A percentile compares a stretch with the other conserved stretches of the same genome.
Conservation (phyloP, 169 alveolate species). For the Plasmodium gonderi region DNA sequence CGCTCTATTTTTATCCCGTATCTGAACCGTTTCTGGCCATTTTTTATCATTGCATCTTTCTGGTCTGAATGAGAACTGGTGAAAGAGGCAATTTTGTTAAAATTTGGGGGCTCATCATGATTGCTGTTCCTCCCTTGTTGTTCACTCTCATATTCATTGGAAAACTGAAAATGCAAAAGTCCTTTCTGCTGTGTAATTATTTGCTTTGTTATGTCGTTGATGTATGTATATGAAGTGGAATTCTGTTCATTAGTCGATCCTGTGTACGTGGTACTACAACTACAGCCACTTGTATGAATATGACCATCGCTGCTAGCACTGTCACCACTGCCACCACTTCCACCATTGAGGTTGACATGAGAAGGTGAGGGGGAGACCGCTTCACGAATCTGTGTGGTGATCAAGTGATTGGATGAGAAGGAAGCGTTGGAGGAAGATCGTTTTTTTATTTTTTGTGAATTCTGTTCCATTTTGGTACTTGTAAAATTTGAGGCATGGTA, state of each 20-base stretch:
- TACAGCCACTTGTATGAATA: too few species aligned
- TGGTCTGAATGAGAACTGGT: neutral
- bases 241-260: neutral
- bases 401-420: too few species aligned
- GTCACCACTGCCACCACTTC: neutral
- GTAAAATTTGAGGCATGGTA: neutral
- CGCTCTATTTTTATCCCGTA: conserved; percentile 13
- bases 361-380: too few species aligned
- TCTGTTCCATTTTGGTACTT: neutral
- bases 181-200: conserved; percentile 33
- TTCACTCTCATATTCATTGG: neutral
- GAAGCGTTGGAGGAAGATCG: too few species aligned
- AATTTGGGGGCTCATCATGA: neutral
- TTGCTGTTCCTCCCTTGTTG: neutral
- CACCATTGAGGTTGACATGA: neutral
- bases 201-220: conserved; percentile 4
- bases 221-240: conserved; percentile 10
- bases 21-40: neutral
- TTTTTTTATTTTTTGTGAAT: too few species aligned
- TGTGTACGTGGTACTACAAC: neutral
- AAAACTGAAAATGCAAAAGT: neutral
- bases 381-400: too few species aligned
- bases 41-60: neutral
- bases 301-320: neutral
- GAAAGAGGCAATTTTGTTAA: neutral